phyloP scores from a whole-genome alignment of 768 basidiomycete genomes.

The Russula sp. region DNA sequence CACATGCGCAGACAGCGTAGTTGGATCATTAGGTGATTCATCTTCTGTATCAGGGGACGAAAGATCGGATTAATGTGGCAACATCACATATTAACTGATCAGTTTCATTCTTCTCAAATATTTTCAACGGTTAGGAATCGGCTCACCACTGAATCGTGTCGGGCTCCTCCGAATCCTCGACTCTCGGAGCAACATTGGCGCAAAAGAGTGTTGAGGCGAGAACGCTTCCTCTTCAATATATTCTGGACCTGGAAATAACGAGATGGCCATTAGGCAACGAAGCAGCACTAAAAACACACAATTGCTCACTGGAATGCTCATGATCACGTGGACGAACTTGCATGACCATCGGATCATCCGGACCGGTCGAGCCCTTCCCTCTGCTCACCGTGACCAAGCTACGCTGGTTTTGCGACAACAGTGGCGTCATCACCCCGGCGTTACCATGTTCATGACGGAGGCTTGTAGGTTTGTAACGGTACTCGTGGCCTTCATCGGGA shows the following conservation, averaged over 20 bases:
- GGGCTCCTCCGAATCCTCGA: background rate
- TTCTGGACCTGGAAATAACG: background rate
- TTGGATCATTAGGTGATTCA: background rate
- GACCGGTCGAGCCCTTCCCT: background rate
- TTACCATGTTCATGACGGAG: background rate
- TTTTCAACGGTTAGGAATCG: background rate
- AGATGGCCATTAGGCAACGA: background rate
- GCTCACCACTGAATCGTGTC: slow-evolving; percentile 5
- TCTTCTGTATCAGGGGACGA: background rate
- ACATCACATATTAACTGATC: background rate
- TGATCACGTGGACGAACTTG: slow-evolving; percentile 1
- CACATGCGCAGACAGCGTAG: background rate
- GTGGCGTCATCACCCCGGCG: background rate
- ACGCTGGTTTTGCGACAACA: background rate
- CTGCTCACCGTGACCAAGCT: no score
- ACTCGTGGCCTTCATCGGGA: slow-evolving; percentile 8
- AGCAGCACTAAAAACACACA: background rate
- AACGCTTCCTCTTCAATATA: background rate
- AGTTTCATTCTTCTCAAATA: background rate
- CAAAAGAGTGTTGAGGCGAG: background rate
- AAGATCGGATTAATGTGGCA: background rate
- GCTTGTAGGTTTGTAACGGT: background rate
- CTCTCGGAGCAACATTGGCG: background rate
- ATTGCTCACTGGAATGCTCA: background rate
- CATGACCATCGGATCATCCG: slow-evolving; percentile 3